phyloP scores from a whole-genome alignment of 495 filamentous ascomycete genomes.

The Melanomma pulvis-pyrius region DNA sequence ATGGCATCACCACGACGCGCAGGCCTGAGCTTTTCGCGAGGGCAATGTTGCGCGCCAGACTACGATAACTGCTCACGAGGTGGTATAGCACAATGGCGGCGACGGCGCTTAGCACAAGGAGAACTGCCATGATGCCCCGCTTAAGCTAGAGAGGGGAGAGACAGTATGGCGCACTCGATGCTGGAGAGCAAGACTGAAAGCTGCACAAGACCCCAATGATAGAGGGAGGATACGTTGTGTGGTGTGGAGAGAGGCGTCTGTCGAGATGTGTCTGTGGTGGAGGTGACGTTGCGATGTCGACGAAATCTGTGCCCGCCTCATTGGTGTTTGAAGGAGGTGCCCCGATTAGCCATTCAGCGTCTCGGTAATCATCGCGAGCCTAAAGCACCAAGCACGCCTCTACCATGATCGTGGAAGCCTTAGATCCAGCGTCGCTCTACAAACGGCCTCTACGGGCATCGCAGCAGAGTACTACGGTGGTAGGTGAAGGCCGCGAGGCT shows the following conservation, averaged over 20 bases:
- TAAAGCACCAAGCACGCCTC: neutral
- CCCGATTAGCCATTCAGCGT: neutral
- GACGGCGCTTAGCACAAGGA: slow-evolving; percentile 16
- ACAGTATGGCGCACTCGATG: neutral
- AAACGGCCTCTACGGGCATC: neutral
- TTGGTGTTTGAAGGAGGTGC: slow-evolving; percentile 16
- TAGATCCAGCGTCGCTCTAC: neutral
- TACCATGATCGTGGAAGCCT: neutral
- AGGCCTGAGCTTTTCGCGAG: slow-evolving; percentile 46
- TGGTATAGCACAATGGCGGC: slow-evolving; percentile 21
- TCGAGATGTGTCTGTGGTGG: neutral
- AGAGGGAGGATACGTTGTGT: neutral
- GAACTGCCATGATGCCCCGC: slow-evolving; percentile 8
- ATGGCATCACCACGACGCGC: slow-evolving; percentile 42
- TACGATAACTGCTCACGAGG: slow-evolving; percentile 33
- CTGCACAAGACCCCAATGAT: neutral
- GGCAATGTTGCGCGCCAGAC: slow-evolving; percentile 42
- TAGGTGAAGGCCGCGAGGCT: too few species aligned
- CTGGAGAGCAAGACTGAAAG: neutral
- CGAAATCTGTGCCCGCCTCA: slow-evolving; percentile 12
- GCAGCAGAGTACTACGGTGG: too few species aligned
- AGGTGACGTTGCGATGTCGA: slow-evolving; percentile 7
- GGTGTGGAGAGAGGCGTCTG: neutral
- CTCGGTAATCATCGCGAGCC: slow-evolving; percentile 4
- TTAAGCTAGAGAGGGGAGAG: neutral